Evolutionary conservation across 441 rosid genomes (phyloP), one percentile per base, ranked within the genome.

Genomic region (Erysimum cheiri): DNA sequence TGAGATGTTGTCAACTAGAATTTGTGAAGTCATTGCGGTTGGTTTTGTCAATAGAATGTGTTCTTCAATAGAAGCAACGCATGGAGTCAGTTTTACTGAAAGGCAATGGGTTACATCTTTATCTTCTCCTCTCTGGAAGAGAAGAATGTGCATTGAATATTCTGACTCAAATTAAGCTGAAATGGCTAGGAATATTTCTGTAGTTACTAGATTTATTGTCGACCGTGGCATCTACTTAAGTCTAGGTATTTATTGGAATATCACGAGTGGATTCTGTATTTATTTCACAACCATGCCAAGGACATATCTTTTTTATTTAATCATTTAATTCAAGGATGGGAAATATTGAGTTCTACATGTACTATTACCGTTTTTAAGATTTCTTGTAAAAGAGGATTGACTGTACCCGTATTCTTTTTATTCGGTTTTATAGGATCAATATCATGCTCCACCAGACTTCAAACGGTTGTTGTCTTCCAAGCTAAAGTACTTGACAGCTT

Each of bases 361-460:
- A 17, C 6, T 22, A 4, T 15, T 32, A 12, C 28, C 3, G 15
- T 22, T 67, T 55, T 8, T n/a, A 55, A 7, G 58, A 46, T 68
- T 35, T 44, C 29, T 36, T 6, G 19, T 41, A 14, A 40, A 37
- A 40, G 24, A 11, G 53, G 24, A 40, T n/a, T 60, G 22, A 70
- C 15, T 33, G 8, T 40, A 8, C n/a, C 13, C 0, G 19, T 52
- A 29, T 9, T 19, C 17, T 13, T 40, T 22, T 54, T 22, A 41
- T 65, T 56, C 1, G 57, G 26, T 39, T 64, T 43, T 81, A 54
- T 70, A 94, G 98, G 98, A 92, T 67, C 93, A 88, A 78, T 94
- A 88, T 79, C 84, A 92, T 83, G 89, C 95, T 60, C 97, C 96
- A 39, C 85, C 80, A 41, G 91, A 90, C 78, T 91, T 94, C 64